Base-by-base conservation (phyloP, 495 filamentous ascomycete genomes). In the Penicillium coprophilum region DNA sequence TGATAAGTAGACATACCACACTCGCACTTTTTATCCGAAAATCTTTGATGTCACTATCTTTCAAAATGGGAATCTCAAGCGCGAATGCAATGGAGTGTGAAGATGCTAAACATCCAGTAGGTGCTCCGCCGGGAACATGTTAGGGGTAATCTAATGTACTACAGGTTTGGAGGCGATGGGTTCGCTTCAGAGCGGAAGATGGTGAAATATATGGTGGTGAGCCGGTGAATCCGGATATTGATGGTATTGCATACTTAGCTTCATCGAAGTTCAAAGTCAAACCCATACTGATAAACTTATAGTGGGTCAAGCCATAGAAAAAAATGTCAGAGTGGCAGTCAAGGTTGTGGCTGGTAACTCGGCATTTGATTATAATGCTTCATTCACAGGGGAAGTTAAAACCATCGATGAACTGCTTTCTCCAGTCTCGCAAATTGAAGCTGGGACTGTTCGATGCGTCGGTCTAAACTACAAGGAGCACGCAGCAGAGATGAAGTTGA, bases 401-500 rank as follows among this genome's bases (percentile, higher is more conserved):
- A 20, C 20, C 30, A 53, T 59, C 15, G 36, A 34, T 0, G 34
- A 54, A 36, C 44, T 59, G 10, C 36, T 59, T 13, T 50, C 57
- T 7, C 57, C 57, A 34, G 45, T 59, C 27, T 54, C 57, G 24
- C 57, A 54, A 30, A n/a, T 19, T 3, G 57, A 59, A 46, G 50
- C 57, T 24, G 57, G 57, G 12, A 50, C 57, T 19, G 45, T 77
- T 46, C 57, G 66, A 20, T 77, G 75, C 52, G 60, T 77, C 36
- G 76, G 76, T 13, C 59, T 77, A 27, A 79, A 79, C 50, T 79
- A 77, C 57, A 50, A 54, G 21, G 63, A 71, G 2, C 76, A 79
- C 39, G 74, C 73, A 1, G 63, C 57, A 13, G 75, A 77, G 65
- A 60, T 61, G 51, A 71, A 67, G 15, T 64, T 75, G 56, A 48